Evolutionary conservation across 768 basidiomycete genomes (phyloP), one percentile per base, ranked within the genome.

Genomic region (Lactarius trivialis): DNA sequence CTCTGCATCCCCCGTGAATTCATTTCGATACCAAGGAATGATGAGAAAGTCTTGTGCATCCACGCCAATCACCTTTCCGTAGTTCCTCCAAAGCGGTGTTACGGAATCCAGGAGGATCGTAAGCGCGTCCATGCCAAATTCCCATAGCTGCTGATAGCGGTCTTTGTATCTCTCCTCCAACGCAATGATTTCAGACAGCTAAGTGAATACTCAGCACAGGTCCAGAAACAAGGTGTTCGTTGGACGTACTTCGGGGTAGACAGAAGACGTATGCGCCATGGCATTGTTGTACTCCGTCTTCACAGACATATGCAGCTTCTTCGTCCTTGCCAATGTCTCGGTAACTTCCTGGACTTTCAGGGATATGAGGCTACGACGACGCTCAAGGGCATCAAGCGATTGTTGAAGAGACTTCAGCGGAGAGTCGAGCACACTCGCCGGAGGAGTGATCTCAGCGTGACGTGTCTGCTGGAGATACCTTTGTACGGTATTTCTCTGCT

Each of bases 1-100:
- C 67, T 86, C 85, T 39, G 82, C 55, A 74, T 89, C 86, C 34
- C 89, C 89, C 0, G 89, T 90, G 70, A 90, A 91, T 70, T 91
- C 89, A 70, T 91, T 89, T 36, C 89, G 82, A 65, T 91, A 91
- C 68, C 88, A 80, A 7, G 89, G 89, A 61, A 91, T 84, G 67
- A 91, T 88, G 61, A 91, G 82, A 70, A 91, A 91, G 64, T 89
- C 88, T 52, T 85, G 84, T 49, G 89, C 79, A 68, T 91, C 89
- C 69, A 88, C 82, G 34, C 88, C 86, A 56, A 91, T 89, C n/a
- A 82, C 81, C 68, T 87, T 89, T 56, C 89, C 89, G 63, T 91
- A 89, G 36, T 80, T 88, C 64, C 89, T 78, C 89, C 89, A 91
- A 69, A 91, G 82, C 0, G 89, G 89, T 1, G 89, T 83, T 15